Base-by-base conservation (phyloP, 140 eudicot genomes). In the Oenanthe javanica region DNA sequence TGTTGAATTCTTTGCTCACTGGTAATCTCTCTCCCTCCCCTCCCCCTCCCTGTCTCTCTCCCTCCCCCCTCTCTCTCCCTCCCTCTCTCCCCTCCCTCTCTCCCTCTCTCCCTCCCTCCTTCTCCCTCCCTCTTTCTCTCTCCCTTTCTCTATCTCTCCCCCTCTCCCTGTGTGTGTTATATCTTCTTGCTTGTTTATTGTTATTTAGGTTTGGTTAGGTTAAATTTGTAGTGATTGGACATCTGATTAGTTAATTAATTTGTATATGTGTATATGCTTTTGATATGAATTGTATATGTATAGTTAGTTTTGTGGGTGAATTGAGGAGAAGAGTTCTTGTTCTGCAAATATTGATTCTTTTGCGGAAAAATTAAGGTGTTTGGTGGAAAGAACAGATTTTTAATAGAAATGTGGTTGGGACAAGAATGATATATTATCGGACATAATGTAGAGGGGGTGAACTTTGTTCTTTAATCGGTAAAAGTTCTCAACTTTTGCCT, bases 1-100 rank as follows among this genome's bases (percentile, higher is more conserved):
- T 81, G 97, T 92, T 23, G 98, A 94, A 77, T 94, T 94, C 90
- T 94, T 92, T 78, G 98, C 98, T 79, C 88, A 90, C 86, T 94
- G 98, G 97, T 93, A 36, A 48, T 88, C 45, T 42, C 45, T 42
- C 45, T 42, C 45, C 4, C 45, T 42, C 45, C 4, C 45, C 45
- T 42, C 45, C 4, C 45, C 4, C 45, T 42, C 45, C 4, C 45
- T 31, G 31, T 42, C 45, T 42, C 45, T 42, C 45, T 42, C 45
- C 4, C 45, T 42, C 45, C 4, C 45, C 45, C 4, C 45, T 42
- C 45, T 42, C 45, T 42, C 45, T 42, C 45, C 45, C 45, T 42
- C 45, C 45, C 45, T 42, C 45, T 42, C 45, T 42, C 45, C 4
- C 45, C 45, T 42, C 45, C 4, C 45, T 42, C 45, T 42, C 45